Evolutionary conservation across 805 yeast genomes (phyloP), one percentile per base, ranked within the genome.

Genomic region (Candida takata): DNA sequence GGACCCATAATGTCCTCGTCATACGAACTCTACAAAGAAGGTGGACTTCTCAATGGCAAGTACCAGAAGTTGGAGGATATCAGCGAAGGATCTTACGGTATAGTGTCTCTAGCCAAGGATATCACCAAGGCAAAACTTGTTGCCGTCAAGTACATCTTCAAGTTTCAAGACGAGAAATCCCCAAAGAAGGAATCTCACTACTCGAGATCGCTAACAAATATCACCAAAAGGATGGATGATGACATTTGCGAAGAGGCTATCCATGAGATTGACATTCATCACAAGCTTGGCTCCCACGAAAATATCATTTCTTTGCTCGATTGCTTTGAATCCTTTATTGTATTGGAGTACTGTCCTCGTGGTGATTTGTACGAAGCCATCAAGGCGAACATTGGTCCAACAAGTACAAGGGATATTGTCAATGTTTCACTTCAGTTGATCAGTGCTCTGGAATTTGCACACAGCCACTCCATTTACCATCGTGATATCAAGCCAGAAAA

Each of bases 41-140:
- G 72, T 33, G 64, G 64, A 14, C 65, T 82, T 30, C 64, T 85
- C 38, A 70, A 77, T 41, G 67, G 67, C 36, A 66, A 83, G 37
- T 90, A 86, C 61, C 62, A 65, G 39, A 79, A 79, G 48, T 67
- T 86, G 16, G 77, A 74, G 39, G 84, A 79, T 52, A 74, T 90
- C 40, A 84, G 88, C 53, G 88, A 85, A 57, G 97, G 97, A 21
- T 85, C 97, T 0, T 90, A 85, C 58, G 97, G 97, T 34, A 72
- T 83, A 31, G 97, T 90, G 8, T 78, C 94, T 3, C 68, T 90
- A 18, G 97, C 95, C 8, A 78, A 77, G 49, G 95, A 90, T 57
- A 48, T 59, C 4, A 45, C 48, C 16, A 67, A 69, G 18, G 60
- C 64, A 26, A 62, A 65, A 37, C 60, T 83, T 32, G 94, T 84